Conservation (phyloP, 495 filamentous ascomycete species). For the Annulohypoxylon stygium region DNA sequence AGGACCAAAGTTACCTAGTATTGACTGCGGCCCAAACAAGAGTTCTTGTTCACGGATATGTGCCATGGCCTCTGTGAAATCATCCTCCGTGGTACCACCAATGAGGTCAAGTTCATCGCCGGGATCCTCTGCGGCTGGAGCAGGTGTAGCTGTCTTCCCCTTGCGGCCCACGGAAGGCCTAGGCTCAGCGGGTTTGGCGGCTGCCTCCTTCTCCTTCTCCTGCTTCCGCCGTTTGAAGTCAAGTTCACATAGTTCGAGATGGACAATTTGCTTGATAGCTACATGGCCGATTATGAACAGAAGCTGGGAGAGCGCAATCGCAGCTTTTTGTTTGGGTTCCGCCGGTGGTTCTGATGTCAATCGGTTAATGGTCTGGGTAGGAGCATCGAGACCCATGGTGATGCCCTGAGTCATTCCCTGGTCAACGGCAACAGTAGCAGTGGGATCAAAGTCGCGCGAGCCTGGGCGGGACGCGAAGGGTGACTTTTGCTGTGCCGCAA, state of each 20-base stretch:
- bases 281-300: constrained; percentile 97
- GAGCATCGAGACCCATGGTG: constrained; percentile 49
- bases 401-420: constrained; percentile 50
- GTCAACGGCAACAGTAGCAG: constrained; percentile 48
- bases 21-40: constrained; percentile 85
- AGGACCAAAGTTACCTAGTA: constrained; percentile 90
- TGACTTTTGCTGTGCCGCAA: constrained; percentile 57
- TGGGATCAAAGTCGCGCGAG: constrained; percentile 56
- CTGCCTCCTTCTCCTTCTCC: constrained; percentile 85
- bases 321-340: constrained; percentile 68
- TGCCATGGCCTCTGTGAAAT: constrained; percentile 96
- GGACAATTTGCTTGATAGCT: constrained; percentile 99
- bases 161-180: constrained; percentile 60
- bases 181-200: constrained; percentile 54
- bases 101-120: constrained; percentile 95
- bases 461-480: constrained; percentile 55
- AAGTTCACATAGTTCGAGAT: constrained; percentile 95
- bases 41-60: constrained; percentile 96
- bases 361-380: constrained; percentile 54
- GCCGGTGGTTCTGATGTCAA: constrained; percentile 53
- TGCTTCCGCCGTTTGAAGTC: constrained; percentile 98
- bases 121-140: constrained; percentile 61
- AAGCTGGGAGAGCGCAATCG: constrained; percentile 86
- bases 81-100: constrained; percentile 96
- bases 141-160: constrained; percentile 57